Evolutionary conservation across 1,284 basidiomycete genomes (phyloP).

Genomic region (Irpex sp.): DNA sequence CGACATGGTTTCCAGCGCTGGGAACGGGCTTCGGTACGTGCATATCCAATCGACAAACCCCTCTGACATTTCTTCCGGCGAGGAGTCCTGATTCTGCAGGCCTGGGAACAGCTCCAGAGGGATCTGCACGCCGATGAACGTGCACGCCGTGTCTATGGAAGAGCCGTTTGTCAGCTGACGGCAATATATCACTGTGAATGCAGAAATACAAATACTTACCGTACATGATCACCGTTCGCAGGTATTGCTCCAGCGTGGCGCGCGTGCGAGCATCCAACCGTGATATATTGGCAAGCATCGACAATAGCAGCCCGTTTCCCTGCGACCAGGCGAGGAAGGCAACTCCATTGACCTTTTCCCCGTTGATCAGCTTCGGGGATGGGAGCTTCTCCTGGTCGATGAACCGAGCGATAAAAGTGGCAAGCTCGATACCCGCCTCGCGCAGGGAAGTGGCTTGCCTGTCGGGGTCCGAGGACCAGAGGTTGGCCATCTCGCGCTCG

Average conservation of each 20-base stretch:
- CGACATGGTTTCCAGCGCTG: no score
- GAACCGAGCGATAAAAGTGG: slow-evolving; percentile 1
- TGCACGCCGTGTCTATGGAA: no score
- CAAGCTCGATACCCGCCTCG: background rate
- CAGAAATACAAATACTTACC: background rate
- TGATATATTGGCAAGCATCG: slow-evolving; percentile 1
- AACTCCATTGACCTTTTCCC: slow-evolving; percentile 1
- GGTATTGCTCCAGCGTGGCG: background rate
- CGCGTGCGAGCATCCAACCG: background rate
- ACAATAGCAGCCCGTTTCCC: background rate
- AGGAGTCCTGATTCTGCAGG: no score
- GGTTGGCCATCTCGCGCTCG: background rate
- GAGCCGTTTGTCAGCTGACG: no score
- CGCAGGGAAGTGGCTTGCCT: background rate
- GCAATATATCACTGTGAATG: no score
- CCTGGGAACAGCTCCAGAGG: no score
- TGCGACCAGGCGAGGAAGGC: slow-evolving; percentile 7
- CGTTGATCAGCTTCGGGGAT: background rate
- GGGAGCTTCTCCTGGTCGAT: background rate
- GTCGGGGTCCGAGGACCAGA: background rate
- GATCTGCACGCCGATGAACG: no score
- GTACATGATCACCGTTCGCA: slow-evolving; percentile 5
- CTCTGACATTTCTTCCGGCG: no score
- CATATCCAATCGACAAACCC: no score
- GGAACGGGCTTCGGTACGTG: no score